These are phyloP conservation scores for Acanthamoeba lenticulata DNA, from an alignment of 208 protist genomes.

Conservation along the genomic window DNA sequence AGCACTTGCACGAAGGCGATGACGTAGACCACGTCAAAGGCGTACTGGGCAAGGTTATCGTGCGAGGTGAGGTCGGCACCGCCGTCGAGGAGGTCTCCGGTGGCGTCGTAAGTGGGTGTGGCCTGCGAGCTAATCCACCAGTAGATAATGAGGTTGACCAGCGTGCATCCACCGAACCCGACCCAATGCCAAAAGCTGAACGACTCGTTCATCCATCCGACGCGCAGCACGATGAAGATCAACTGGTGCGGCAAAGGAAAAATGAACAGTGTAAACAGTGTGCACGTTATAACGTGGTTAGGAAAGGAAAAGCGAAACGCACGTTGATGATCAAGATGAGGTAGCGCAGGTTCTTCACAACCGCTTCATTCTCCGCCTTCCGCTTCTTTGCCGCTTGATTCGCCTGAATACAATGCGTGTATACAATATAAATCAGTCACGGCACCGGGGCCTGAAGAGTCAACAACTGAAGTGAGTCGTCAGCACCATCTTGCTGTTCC, in stretches of 20 bases:
- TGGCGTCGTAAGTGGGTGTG: constrained; percentile 50
- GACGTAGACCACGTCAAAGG: constrained; percentile 62
- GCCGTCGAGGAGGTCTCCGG: constrained; percentile 54
- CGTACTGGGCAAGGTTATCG: constrained; percentile 54
- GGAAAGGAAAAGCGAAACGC: neutral
- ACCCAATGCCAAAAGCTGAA: constrained; percentile 48
- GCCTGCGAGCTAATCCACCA: constrained; percentile 15
- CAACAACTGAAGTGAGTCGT: neutral
- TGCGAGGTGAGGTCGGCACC: constrained; percentile 52
- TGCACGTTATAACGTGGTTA: neutral
- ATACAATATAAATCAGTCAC: neutral
- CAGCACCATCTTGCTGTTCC: neutral
- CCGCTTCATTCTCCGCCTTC: constrained; percentile 32
- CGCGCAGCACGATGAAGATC: neutral
- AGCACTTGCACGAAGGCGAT: constrained; percentile 44
- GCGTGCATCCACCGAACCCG: neutral
- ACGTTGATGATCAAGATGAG: constrained; percentile 53
- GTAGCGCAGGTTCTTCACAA: constrained; percentile 49
- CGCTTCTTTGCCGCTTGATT: constrained; percentile 70
- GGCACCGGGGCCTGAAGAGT: neutral
- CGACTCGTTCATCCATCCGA: constrained; percentile 19
- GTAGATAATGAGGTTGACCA: neutral
- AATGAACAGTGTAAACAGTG: neutral
- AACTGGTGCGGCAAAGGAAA: neutral
- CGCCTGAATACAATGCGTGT: neutral